These are phyloP conservation scores for Phalaenopsis aphrodite DNA, from an alignment of 106 monocot species.

Conservation along the genomic window DNA sequence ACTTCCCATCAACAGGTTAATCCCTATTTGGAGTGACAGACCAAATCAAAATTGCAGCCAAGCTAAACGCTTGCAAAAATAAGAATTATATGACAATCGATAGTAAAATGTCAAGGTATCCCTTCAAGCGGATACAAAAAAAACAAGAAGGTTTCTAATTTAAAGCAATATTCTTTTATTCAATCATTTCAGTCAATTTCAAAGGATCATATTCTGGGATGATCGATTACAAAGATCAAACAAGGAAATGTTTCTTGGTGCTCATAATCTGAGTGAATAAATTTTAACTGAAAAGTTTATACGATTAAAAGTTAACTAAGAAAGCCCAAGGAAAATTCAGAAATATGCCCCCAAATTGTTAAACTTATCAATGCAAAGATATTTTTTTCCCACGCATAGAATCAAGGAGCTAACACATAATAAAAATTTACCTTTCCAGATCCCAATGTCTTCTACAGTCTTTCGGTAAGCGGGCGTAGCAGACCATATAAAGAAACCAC, in stretches of 20 bases:
- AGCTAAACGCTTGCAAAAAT: not conserved
- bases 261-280: too few species aligned
- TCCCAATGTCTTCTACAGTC: conserved; percentile 58
- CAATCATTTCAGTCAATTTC: not conserved
- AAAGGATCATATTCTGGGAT: not conserved
- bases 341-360: too few species aligned
- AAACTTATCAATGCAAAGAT: too few species aligned
- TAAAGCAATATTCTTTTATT: not conserved
- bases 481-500: conserved; percentile 93
- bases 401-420: not conserved
- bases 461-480: conserved; percentile 82
- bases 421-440: conserved; percentile 56
- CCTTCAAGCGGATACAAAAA: not conserved
- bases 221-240: not conserved
- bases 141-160: not conserved
- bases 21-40: not conserved
- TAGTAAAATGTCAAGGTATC: not conserved
- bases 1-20: not conserved
- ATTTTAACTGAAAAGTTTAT: too few species aligned
- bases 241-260: too few species aligned
- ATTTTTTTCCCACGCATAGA: too few species aligned
- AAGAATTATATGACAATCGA: not conserved
- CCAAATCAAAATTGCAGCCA: not conserved
- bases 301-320: too few species aligned
- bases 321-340: too few species aligned